A percentile compares a stretch with the other conserved stretches of the same genome.
Evolutionary conservation across 106 monocot species (phyloP).

Genomic region (Xerophyta viscosa): DNA sequence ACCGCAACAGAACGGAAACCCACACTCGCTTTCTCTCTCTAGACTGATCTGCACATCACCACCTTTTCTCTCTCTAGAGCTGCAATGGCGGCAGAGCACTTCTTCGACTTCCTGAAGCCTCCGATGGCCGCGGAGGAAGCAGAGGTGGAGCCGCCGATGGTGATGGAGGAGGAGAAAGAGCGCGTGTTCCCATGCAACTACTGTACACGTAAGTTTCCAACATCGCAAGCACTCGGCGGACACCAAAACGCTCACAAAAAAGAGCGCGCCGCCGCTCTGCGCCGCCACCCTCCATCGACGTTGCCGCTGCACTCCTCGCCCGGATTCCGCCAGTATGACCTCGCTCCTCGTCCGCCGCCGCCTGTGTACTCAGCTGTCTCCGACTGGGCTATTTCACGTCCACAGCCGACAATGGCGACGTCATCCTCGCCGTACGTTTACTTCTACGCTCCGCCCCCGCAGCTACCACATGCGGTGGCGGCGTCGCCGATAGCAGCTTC

Average conservation of each 20-base stretch:
- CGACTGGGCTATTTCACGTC: no score
- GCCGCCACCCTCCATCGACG: conserved; percentile 10
- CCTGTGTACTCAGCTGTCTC: background rate
- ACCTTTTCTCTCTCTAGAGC: conserved; percentile 11
- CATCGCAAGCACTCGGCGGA: conserved; percentile 61
- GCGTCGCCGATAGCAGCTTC: background rate
- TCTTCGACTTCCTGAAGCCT: conserved; percentile 15
- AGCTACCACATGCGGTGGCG: background rate
- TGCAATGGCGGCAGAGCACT: conserved; percentile 5
- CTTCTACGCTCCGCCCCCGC: conserved; percentile 6
- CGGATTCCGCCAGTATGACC: background rate
- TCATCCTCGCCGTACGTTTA: background rate
- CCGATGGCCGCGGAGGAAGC: background rate
- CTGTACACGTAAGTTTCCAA: conserved; percentile 43
- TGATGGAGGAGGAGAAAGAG: background rate
- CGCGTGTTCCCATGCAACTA: conserved; percentile 37
- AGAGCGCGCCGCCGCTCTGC: conserved; percentile 28
- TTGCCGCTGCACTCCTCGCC: background rate
- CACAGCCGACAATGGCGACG: no score
- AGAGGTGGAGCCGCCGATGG: background rate
- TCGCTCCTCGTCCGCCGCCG: background rate
- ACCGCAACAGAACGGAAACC: background rate
- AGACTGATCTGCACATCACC: no score
- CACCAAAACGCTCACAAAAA: conserved; percentile 73
- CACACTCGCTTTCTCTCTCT: background rate